Base-by-base conservation (phyloP, 1,284 basidiomycete genomes). In the Leucoagaricus sp. region DNA sequence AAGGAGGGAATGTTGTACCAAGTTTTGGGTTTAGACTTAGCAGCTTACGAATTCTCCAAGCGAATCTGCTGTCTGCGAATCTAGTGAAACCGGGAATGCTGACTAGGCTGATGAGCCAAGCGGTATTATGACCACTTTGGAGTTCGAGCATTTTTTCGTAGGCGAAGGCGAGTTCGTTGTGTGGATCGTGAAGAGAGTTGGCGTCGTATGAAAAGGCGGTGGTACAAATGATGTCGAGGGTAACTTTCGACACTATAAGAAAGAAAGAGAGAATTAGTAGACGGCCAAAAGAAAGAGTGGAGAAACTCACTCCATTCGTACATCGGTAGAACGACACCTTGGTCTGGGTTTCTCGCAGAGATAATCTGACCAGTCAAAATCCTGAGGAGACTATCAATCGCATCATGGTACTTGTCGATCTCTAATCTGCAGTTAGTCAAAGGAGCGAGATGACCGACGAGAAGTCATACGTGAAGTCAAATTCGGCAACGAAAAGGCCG, bases 171-270 rank as follows among this genome's bases (percentile, higher is more conserved):
- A 82, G 69, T 55, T 78, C 77, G 54, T 80, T 79, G 55, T 76
- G 65, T 4, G 78, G 76, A 54, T 79, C 69, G 55, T 73, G 72
- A n/a, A 82, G 65, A 2, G 76, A 76, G 58, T 80, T 75, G 7
- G 78, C 61, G 46, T 70, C 66, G 60, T 81, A 81, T 13, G 78
- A 78, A 57, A 81, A 80, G 0, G 79, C 78, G 4, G 79, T 76
- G 12, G 73, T 69, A 64, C 78, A 80, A 33, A 82, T 79, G 52
- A 82, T 79, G 58, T 81, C 78, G 2, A 82, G 70, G 0, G 79
- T 80, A 1, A 77, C 78, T 65, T 80, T 82, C 61, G 75, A 76
- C 73, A 79, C 78, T 81, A 55, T 4, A 15, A 23, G 10, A 17
- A 12, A 3, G 13, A 19, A 42, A 23, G 49, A 31, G 29, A 51